Base-by-base conservation (phyloP, 2,329 filamentous ascomycete species). In the Hypoxylon sp. region DNA sequence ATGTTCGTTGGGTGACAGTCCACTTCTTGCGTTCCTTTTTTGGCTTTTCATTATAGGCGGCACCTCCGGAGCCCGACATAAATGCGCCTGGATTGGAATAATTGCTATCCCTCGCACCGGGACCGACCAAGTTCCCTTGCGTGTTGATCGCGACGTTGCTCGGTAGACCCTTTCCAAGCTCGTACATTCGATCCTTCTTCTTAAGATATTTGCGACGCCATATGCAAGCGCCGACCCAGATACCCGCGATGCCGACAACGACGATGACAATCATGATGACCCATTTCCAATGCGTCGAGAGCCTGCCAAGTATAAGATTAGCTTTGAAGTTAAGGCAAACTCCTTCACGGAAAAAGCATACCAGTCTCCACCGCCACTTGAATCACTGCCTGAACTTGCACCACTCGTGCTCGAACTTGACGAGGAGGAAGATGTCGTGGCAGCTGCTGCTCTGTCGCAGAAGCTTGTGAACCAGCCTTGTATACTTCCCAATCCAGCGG, bases 181-280 rank as follows among this genome's bases (percentile, higher is more conserved):
- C 81, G 69, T 83, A 82, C 73, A 85, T 82, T 41, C 83, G 83
- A 73, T 91, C 90, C 78, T 85, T 88, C 79, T 88, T 91, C 69
- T 88, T 88, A 69, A 93, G 83, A 78, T 94, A 91, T 70, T 90
- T 89, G 61, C 89, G 88, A 70, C 92, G 91, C 80, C 92, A 88
- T 77, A 91, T 86, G 74, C 89, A 87, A 39, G 90, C 90, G 16
- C 87, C 83, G 39, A 90, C 79, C 83, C 90, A 91, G 73, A 93
- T 86, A 61, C 83, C 82, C 12, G 84, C 80, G 66, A 96, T 91
- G 56, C 83, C 90, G 64, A 95, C 81, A 45, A 90, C 84, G 27
- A 96, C 84, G 67, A 95, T 81, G 69, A 93, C 89, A 56, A 96
- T 83, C 85, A 96, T 93, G 67, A 95, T 84, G 47, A 96, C 87